These are phyloP conservation scores for Tolypocladium pustulatum DNA, from an alignment of 2,329 filamentous ascomycete species.

Conservation along the genomic window DNA sequence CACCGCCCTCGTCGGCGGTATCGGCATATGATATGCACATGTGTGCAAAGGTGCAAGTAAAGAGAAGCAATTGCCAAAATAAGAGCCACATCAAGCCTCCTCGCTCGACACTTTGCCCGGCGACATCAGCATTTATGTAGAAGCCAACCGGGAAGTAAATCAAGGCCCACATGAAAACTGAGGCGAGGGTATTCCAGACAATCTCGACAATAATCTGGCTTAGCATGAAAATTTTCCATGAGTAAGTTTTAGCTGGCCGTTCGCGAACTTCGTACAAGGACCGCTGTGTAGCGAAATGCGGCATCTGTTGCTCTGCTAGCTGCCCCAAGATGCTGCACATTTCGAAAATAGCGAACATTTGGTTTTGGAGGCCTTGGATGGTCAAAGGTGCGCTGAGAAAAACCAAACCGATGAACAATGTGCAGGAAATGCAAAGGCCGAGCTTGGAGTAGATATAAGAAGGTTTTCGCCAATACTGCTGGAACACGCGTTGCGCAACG, in stretches of 20 bases:
- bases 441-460: conserved; percentile 64
- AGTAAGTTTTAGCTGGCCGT: not conserved
- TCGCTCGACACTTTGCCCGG: conserved; percentile 28
- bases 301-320: not conserved
- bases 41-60: conserved; percentile 57
- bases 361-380: conserved; percentile 57
- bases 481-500: conserved; percentile 55
- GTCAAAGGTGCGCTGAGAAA: conserved; percentile 22
- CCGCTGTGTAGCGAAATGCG: not conserved
- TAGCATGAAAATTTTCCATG: not conserved
- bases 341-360: conserved; percentile 64
- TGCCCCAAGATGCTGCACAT: conserved; percentile 56
- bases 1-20: conserved; percentile 55
- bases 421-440: not conserved
- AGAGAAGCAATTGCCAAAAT: conserved; percentile 54
- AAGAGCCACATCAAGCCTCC: conserved; percentile 59
- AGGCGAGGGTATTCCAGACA: conserved; percentile 12
- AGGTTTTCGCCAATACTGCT: conserved; percentile 71
- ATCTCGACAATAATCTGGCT: conserved; percentile 5
- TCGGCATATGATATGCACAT: conserved; percentile 54
- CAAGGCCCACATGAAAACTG: not conserved
- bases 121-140: not conserved
- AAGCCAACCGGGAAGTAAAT: not conserved
- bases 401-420: not conserved
- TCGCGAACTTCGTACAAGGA: not conserved